Evolutionary conservation across 2,329 filamentous ascomycete species (phyloP), one percentile per base, ranked within the genome.

Genomic region (Coniochaeta sp.): DNA sequence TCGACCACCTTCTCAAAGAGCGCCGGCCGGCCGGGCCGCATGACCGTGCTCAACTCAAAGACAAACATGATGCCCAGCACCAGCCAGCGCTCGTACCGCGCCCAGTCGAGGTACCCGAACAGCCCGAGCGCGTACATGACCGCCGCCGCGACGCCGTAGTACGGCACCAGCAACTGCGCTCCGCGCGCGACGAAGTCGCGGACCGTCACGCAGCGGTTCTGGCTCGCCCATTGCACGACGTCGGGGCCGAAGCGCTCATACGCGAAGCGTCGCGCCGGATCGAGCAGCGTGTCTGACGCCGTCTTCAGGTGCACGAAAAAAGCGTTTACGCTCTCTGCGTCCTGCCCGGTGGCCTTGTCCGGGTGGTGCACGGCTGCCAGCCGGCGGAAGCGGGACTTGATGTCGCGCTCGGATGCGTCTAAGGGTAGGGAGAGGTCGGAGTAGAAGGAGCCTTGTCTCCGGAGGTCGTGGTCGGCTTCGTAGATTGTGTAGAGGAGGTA

Each of bases 401-500:
- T 84, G 14, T 88, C 86, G 67, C 84, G 84, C 59, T 96, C 91
- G 59, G 84, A 81, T 12, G 89, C 89, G 60, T 82, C 73, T 40
- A 88, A 80, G 14, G 87, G 79, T 0, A 97, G 83, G 38, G 86
- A 86, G 0, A 99, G 83, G 64, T 89, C 83, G 55, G 84, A 79
- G 77, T 97, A 98, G 77, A 89, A 96, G 73, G 91, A 87, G 19
- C 89, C 86, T 1, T 81, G 78, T 52, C 81, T 78, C 64, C 85
- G 88, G 31, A 96, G 81, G 64, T 91, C 86, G 77, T 90, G 86
- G 80, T 96, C 90, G 68, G 91, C 89, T 76, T 98, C 93, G 77
- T 93, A 95, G 68, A 98, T 86, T 55, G 92, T 96, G 80, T 96
- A 97, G 65, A 89, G 76, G 40, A 98, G 89, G 77, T 98, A 99